Evolutionary conservation across 2,329 filamentous ascomycete genomes (phyloP).

Genomic region (Aspergillus uvarum): DNA sequence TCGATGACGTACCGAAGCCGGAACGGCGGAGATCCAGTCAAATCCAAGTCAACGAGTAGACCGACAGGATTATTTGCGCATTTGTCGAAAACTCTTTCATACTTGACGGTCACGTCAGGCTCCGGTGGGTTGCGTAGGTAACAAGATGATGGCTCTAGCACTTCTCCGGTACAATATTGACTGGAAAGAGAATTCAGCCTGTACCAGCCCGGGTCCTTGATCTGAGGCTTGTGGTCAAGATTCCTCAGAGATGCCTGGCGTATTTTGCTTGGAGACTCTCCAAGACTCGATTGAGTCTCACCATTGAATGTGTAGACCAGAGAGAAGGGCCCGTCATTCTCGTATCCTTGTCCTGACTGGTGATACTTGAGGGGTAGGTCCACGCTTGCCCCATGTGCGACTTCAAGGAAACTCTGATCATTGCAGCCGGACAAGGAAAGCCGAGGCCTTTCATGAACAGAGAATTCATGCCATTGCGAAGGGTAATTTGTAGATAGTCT

Average conservation of each 20-base stretch:
- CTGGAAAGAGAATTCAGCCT: slow-evolving; percentile 77
- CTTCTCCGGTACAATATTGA: slow-evolving; percentile 79
- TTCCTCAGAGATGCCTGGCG: slow-evolving; percentile 59
- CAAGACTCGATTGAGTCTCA: slow-evolving; percentile 69
- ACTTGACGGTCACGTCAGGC: slow-evolving; percentile 70
- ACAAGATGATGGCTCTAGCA: slow-evolving; percentile 92
- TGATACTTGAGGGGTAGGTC: slow-evolving; percentile 71
- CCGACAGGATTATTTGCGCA: slow-evolving; percentile 94
- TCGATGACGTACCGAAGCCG: slow-evolving; percentile 73
- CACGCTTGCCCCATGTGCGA: slow-evolving; percentile 70
- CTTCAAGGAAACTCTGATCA: slow-evolving; percentile 74
- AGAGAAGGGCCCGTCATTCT: slow-evolving; percentile 65
- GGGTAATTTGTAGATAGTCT: slow-evolving; percentile 57
- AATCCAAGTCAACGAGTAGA: slow-evolving; percentile 80
- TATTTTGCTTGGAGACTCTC: slow-evolving; percentile 57
- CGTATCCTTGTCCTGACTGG: slow-evolving; percentile 57
- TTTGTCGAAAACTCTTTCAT: slow-evolving; percentile 86
- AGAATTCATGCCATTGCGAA: slow-evolving; percentile 72
- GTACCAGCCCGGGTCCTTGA: slow-evolving; percentile 81
- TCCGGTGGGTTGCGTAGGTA: slow-evolving; percentile 87
- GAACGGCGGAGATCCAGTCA: slow-evolving; percentile 92
- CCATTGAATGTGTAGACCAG: slow-evolving; percentile 81
- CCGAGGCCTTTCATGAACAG: slow-evolving; percentile 81
- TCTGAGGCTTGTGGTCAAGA: slow-evolving; percentile 62
- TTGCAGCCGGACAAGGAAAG: slow-evolving; percentile 73